These are phyloP conservation scores for Colletotrichum brevisporum DNA, from an alignment of 2,329 filamentous ascomycete genomes.

Conservation along the genomic window DNA sequence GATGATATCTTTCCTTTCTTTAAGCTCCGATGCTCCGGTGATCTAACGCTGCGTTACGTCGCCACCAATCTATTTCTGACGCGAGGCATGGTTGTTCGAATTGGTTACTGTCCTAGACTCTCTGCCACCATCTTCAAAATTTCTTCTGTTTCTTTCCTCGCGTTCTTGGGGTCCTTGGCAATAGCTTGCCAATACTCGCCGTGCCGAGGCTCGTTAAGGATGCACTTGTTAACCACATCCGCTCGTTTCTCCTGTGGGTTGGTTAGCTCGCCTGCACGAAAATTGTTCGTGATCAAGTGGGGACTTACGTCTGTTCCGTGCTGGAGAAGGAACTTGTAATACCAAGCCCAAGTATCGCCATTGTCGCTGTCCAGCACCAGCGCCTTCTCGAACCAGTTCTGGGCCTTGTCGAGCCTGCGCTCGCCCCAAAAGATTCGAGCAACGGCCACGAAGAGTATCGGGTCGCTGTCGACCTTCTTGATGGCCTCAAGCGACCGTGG, in stretches of 20 bases:
- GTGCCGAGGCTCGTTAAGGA: constrained; percentile 88
- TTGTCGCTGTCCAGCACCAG: constrained; percentile 87
- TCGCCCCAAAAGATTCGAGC: constrained; percentile 98
- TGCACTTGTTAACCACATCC: constrained; percentile 86
- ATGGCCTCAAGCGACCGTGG: constrained; percentile 93
- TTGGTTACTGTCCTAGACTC: constrained; percentile 50
- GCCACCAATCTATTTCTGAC: background rate
- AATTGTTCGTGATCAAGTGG: too few relatives aligned
- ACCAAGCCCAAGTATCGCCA: constrained; percentile 98
- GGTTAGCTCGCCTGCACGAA: constrained; percentile 1
- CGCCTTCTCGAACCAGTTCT: constrained; percentile 98
- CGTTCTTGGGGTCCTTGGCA: constrained; percentile 88
- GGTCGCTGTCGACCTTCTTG: constrained; percentile 95
- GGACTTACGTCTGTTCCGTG: constrained; percentile 80
- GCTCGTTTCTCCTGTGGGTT: constrained; percentile 78
- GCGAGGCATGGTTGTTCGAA: constrained; percentile 2
- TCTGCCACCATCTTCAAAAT: constrained; percentile 83
- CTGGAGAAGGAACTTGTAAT: constrained; percentile 91
- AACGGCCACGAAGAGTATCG: constrained; percentile 89
- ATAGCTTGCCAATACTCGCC: constrained; percentile 93
- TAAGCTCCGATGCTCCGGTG: background rate
- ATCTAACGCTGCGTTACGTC: background rate
- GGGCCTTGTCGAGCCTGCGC: constrained; percentile 90
- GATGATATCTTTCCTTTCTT: background rate
- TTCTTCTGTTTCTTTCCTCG: constrained; percentile 81